Evolutionary conservation across 2,329 filamentous ascomycete genomes (phyloP).

Genomic region (Fusarium albosuccineum): DNA sequence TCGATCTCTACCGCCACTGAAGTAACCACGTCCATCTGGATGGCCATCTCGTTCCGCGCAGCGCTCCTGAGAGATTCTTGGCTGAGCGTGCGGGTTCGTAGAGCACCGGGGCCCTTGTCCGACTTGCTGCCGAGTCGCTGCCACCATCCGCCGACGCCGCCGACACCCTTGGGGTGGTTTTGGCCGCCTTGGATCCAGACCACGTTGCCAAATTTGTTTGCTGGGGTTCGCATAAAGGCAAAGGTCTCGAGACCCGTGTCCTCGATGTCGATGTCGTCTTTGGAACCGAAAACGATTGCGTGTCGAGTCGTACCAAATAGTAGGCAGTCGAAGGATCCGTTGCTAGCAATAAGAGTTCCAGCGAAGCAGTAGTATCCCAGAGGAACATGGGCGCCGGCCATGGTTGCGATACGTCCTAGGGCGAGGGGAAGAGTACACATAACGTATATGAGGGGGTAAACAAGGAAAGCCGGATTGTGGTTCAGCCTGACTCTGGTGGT

Average conservation of each 20-base stretch:
- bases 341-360: slow-evolving; percentile 68
- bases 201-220: slow-evolving; percentile 55
- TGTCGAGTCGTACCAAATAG: slow-evolving; percentile 65
- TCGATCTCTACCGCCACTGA: slow-evolving; percentile 55
- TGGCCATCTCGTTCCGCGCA: slow-evolving; percentile 41
- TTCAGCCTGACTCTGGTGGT: slow-evolving; percentile 24
- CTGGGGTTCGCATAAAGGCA: slow-evolving; percentile 60
- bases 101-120: slow-evolving; percentile 4
- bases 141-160: slow-evolving; percentile 45
- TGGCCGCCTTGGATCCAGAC: slow-evolving; percentile 51
- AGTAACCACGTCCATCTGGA: slow-evolving; percentile 59
- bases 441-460: slow-evolving; percentile 77
- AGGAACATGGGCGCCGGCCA: slow-evolving; percentile 65
- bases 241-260: slow-evolving; percentile 66
- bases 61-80: slow-evolving; percentile 49
- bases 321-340: slow-evolving; percentile 67
- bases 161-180: slow-evolving; percentile 4
- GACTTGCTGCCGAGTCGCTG: slow-evolving; percentile 30
- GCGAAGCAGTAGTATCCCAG: slow-evolving; percentile 69
- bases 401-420: slow-evolving; percentile 71
- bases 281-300: slow-evolving; percentile 61
- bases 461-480: slow-evolving; percentile 67
- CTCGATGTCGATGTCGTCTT: slow-evolving; percentile 52
- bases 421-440: slow-evolving; percentile 75
- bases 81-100: slow-evolving; percentile 39